Evolutionary conservation across 2,329 filamentous ascomycete species (phyloP).

Genomic region (Peltaster fructicola): DNA sequence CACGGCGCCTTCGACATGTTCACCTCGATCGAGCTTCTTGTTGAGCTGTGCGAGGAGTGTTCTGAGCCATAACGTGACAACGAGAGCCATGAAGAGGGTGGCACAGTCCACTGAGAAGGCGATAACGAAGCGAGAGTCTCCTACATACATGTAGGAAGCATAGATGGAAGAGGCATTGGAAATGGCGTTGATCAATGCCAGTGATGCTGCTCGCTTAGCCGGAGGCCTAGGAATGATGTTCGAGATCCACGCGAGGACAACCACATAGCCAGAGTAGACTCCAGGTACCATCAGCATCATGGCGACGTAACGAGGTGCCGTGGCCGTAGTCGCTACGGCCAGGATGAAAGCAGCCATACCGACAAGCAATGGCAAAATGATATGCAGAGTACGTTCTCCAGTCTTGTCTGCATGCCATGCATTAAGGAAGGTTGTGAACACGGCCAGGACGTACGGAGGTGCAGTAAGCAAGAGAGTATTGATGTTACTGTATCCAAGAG

Average conservation of each 20-base stretch:
- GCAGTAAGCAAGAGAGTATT: slow-evolving; percentile 28
- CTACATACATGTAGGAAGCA: slow-evolving; percentile 24
- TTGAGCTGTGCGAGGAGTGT: no score
- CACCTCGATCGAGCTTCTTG: slow-evolving; percentile 15
- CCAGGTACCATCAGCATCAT: slow-evolving; percentile 18
- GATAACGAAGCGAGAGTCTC: no score
- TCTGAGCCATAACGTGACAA: slow-evolving; percentile 12
- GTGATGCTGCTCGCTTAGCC: slow-evolving; percentile 25
- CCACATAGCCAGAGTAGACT: slow-evolving; percentile 23
- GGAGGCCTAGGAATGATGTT: slow-evolving; percentile 24
- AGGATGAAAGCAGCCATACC: slow-evolving; percentile 12
- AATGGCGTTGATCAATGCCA: slow-evolving; percentile 27
- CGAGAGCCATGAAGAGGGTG: slow-evolving; percentile 8
- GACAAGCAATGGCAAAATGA: slow-evolving; percentile 12
- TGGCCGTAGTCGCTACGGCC: slow-evolving; percentile 16
- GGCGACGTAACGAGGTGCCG: slow-evolving; percentile 17
- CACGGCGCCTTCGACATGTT: no score
- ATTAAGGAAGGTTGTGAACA: slow-evolving; percentile 11
- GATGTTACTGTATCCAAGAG: slow-evolving; percentile 53
- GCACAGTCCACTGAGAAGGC: slow-evolving; percentile 14
- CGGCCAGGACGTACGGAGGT: slow-evolving; percentile 21
- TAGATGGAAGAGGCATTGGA: slow-evolving; percentile 26
- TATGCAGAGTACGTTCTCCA: slow-evolving; percentile 17
- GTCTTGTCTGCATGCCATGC: slow-evolving; percentile 15
- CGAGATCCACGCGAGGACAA: slow-evolving; percentile 27